A percentile compares a stretch with the other conserved stretches of the same genome.
Evolutionary conservation across 805 yeast species (phyloP).

Genomic region (Starmerella floricola): DNA sequence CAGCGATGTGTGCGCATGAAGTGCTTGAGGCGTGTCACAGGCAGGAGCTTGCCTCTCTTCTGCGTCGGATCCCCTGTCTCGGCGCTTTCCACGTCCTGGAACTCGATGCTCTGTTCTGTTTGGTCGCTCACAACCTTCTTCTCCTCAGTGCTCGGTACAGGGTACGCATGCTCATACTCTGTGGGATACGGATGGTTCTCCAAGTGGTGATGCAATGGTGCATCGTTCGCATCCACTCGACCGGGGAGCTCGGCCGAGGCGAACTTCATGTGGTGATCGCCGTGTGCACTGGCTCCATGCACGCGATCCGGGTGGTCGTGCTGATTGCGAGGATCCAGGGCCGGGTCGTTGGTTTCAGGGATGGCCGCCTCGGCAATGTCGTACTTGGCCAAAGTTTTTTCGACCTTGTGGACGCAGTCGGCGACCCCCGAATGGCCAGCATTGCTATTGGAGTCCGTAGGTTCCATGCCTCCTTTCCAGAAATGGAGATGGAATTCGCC

Average conservation of each 20-base stretch:
- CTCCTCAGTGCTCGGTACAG: constrained; percentile 1
- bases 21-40: constrained; percentile 6
- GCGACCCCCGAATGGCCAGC: no score
- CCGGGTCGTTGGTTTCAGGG: constrained; percentile 24
- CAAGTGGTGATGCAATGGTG: constrained; percentile 9
- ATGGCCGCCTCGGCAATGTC: constrained; percentile 19
- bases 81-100: constrained; percentile 26
- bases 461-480: no score
- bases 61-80: constrained; percentile 1
- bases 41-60: constrained; percentile 3
- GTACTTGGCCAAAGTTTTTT: constrained; percentile 6
- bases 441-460: no score
- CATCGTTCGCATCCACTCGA: constrained; percentile 15
- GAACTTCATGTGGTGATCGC: constrained; percentile 17
- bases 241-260: constrained; percentile 17
- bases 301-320: constrained; percentile 25
- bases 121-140: constrained; percentile 32
- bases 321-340: constrained; percentile 28
- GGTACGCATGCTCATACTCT: constrained; percentile 7
- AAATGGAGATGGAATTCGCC: no score
- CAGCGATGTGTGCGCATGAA: constrained; percentile 19
- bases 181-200: constrained; percentile 4
- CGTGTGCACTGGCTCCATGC: constrained; percentile 25
- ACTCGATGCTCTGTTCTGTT: constrained; percentile 32
- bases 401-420: constrained; percentile 7